Evolutionary conservation across 331 rosid species (phyloP).

Genomic region (Pyrus hybrid): DNA sequence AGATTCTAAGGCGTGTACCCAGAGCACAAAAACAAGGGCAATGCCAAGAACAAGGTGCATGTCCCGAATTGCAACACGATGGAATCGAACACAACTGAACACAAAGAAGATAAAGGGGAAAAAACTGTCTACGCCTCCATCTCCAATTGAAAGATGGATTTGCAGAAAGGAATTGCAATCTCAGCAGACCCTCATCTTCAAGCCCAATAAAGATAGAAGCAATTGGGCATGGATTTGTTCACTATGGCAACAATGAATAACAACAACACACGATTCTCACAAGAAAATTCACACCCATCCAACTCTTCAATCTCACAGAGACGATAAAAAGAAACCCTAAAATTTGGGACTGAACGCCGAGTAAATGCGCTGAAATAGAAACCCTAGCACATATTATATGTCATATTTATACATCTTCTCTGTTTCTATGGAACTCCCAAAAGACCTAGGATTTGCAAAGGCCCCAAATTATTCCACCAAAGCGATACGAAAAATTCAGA

Average conservation of each 20-base stretch:
- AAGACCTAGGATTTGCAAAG: constrained; percentile 42
- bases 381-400: constrained; percentile 34
- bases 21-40: constrained; percentile 16
- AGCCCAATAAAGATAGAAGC: constrained; percentile 1
- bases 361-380: constrained; percentile 31
- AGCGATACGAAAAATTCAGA: constrained; percentile 8
- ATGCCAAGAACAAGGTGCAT: constrained; percentile 8
- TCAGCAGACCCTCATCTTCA: constrained; percentile 42
- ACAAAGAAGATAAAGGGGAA: neutral
- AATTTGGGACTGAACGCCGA: constrained; percentile 18
- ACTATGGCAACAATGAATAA: constrained; percentile 12
- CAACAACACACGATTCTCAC: constrained; percentile 4
- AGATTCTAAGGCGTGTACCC: constrained; percentile 7
- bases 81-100: neutral
- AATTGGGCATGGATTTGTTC: neutral
- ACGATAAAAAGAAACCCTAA: constrained; percentile 21
- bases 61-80: constrained; percentile 20
- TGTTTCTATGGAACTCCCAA: constrained; percentile 4
- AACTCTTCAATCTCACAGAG: constrained; percentile 21
- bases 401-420: neutral
- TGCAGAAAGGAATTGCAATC: constrained; percentile 20
- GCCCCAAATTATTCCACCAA: neutral
- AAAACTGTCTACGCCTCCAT: constrained; percentile 46
- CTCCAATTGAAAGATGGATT: constrained; percentile 48
- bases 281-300: constrained; percentile 24